A percentile compares a stretch with the other conserved stretches of the same genome.
These are phyloP conservation scores for Schrenkiella parvula DNA, from an alignment of 345 rosid genomes.

Conservation along the genomic window DNA sequence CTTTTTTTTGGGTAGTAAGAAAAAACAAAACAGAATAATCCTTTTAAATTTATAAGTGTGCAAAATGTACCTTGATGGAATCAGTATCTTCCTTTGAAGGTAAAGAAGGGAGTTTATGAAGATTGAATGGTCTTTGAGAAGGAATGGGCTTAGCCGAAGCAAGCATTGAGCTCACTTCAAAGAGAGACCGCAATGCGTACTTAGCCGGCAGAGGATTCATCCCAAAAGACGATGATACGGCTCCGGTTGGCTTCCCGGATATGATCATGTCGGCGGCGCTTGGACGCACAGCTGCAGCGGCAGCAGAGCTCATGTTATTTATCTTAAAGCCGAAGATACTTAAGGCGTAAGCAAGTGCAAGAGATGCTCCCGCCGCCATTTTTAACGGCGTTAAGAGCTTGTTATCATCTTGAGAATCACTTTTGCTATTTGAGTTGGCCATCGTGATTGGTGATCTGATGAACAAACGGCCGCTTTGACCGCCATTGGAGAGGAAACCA, in stretches of 20 bases:
- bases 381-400: background rate
- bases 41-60: background rate
- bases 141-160: slow-evolving; percentile 38
- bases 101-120: slow-evolving; percentile 31
- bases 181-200: slow-evolving; percentile 48
- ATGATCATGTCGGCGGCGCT: slow-evolving; percentile 35
- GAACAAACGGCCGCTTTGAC: background rate
- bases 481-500: slow-evolving; percentile 2
- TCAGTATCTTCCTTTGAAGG: slow-evolving; percentile 44
- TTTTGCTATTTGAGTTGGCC: slow-evolving; percentile 25
- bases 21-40: background rate
- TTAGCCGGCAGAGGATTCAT: slow-evolving; percentile 38
- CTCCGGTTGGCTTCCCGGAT: slow-evolving; percentile 28
- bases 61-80: slow-evolving; percentile 39
- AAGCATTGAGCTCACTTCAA: slow-evolving; percentile 44
- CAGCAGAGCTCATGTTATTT: slow-evolving; percentile 34
- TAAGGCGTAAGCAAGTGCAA: slow-evolving; percentile 49
- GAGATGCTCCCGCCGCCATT: slow-evolving; percentile 36
- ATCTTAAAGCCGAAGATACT: slow-evolving; percentile 37
- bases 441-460: slow-evolving; percentile 13
- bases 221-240: slow-evolving; percentile 36
- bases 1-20: background rate
- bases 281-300: slow-evolving; percentile 45
- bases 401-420: background rate
- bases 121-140: slow-evolving; percentile 18